Conservation (phyloP, 192 early-diverging fungal genomes). For the Coemansia sp. region DNA sequence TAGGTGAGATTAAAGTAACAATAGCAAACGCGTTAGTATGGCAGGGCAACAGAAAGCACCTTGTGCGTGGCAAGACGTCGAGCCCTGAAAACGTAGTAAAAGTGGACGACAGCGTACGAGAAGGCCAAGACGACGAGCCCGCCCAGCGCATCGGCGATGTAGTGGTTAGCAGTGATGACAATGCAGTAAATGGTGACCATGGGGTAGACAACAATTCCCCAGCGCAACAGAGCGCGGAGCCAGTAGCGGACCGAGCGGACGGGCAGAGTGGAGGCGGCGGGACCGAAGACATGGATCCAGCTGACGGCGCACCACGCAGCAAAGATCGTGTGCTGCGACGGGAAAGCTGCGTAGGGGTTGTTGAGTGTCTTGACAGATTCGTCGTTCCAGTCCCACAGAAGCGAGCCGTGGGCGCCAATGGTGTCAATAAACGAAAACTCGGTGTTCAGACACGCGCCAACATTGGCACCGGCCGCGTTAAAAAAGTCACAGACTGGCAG, state of each 20-base stretch:
- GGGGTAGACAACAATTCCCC: slow-evolving; percentile 46
- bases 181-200: slow-evolving; percentile 56
- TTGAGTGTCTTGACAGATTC: slow-evolving; percentile 56
- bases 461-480: slow-evolving; percentile 48
- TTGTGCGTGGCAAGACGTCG: slow-evolving; percentile 19
- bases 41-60: background rate
- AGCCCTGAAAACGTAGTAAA: slow-evolving; percentile 35
- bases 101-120: slow-evolving; percentile 44
- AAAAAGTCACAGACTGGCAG: slow-evolving; percentile 55
- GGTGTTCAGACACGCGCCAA: slow-evolving; percentile 49
- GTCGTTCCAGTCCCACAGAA: slow-evolving; percentile 58
- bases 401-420: slow-evolving; percentile 51
- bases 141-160: slow-evolving; percentile 46
- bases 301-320: slow-evolving; percentile 50
- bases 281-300: slow-evolving; percentile 52
- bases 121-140: slow-evolving; percentile 45
- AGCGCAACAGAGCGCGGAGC: slow-evolving; percentile 46
- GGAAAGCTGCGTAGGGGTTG: slow-evolving; percentile 57
- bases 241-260: slow-evolving; percentile 30
- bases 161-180: slow-evolving; percentile 54
- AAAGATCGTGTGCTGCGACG: slow-evolving; percentile 55
- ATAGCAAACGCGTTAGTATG: background rate
- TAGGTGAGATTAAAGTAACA: slow-evolving; percentile 3
- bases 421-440: slow-evolving; percentile 51
- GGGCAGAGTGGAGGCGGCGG: slow-evolving; percentile 18